These are phyloP conservation scores for Cyberlindnera americana DNA, from an alignment of 805 yeast species.

Conservation along the genomic window DNA sequence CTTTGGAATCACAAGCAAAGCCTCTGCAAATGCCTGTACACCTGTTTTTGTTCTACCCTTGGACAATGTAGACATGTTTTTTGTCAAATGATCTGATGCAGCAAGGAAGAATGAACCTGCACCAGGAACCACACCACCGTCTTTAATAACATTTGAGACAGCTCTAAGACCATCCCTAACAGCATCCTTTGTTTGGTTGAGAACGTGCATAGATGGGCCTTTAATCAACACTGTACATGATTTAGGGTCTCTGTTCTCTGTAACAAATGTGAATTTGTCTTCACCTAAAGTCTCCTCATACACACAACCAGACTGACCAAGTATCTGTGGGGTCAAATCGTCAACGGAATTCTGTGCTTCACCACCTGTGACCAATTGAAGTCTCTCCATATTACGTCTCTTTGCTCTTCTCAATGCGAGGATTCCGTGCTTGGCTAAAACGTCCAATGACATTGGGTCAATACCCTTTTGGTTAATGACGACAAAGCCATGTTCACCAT, in stretches of 20 bases:
- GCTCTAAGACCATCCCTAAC: constrained; percentile 96
- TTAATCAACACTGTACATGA: constrained; percentile 88
- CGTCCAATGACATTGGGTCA: constrained; percentile 96
- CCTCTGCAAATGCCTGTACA: constrained; percentile 89
- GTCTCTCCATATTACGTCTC: constrained; percentile 98
- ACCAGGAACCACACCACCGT: constrained; percentile 85
- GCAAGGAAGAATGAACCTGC: constrained; percentile 95
- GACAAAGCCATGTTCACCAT: constrained; percentile 75
- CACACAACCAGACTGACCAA: constrained; percentile 88
- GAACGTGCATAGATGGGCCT: constrained; percentile 86
- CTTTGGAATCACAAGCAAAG: constrained; percentile 87
- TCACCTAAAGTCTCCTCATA: constrained; percentile 94
- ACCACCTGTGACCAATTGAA: constrained; percentile 95
- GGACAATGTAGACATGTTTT: constrained; percentile 49
- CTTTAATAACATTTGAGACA: constrained; percentile 86
- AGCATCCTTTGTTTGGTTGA: constrained; percentile 94
- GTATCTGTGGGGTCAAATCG: constrained; percentile 71
- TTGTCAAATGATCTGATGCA: constrained; percentile 63
- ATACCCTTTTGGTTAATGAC: constrained; percentile 97
- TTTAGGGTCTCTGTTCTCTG: constrained; percentile 85
- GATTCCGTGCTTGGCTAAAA: constrained; percentile 87
- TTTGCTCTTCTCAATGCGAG: constrained; percentile 96
- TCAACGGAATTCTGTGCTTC: constrained; percentile 97
- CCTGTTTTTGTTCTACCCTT: constrained; percentile 91
- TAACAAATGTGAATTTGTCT: constrained; percentile 94